Base-by-base conservation (phyloP, 331 rosid species). In the Telfairia occidentalis region DNA sequence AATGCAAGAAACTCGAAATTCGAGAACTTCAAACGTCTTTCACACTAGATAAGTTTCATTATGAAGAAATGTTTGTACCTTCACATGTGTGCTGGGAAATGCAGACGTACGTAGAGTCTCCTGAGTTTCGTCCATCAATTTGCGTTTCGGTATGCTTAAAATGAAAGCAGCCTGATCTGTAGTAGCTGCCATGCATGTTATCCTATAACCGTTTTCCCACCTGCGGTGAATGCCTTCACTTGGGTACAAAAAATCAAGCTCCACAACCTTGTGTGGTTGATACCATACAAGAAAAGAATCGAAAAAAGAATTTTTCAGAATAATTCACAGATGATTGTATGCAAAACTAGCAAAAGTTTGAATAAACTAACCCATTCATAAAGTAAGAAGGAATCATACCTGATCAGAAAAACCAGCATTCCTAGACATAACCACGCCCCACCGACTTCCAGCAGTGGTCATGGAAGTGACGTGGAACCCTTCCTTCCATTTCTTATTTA, bases 381-480 rank as follows among this genome's bases (percentile, higher is more conserved):
- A 24, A 73, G n/a, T 32, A 37, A n/a, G 7, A 26, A 13, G 64
- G 37, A 29, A 15, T 35, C 63, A 58, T 78, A 92, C 97, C 95
- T 92, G 97, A 80, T 92, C 97, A 70, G 97, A 90, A 80, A 69
- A 92, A 59, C 97, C 97, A 59, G 97, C 95, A 86, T 92, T 92
- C 82, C 96, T 84, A 79, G 97, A 92, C 97, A 92, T 92, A 18
- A 92, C 97, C 55, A 92, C 96, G n/a, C 96, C 97, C 97, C 97
- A 92, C 70, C 97, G 97, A 80, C 78, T 88, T 80, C 96, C 96
- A 59, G 97, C 97, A 9, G 97, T 92, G 43, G 97, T 88, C 97
- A 92, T 88, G 80, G 97, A 92, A 57, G 97, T 92, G 57, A 92
- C 97, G 60, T 90, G 97, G 85, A 92, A 92, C 72, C 97, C 97